phyloP scores from a whole-genome alignment of 106 monocot species.

The Dendrobium huoshanense region DNA sequence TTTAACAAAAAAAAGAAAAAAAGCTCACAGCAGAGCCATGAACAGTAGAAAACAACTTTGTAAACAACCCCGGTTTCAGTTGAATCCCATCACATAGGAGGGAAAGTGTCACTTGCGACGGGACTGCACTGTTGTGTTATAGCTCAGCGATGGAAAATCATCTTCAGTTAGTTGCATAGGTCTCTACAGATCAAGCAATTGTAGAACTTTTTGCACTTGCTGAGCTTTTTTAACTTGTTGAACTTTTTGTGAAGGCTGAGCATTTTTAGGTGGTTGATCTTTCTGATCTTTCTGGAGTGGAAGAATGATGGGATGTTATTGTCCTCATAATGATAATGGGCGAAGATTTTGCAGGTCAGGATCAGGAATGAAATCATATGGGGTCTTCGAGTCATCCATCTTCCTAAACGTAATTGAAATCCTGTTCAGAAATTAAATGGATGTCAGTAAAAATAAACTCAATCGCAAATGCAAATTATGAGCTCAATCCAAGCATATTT shows the following conservation, averaged over 20 bases:
- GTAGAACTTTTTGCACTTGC: background rate
- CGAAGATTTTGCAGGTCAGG: slow-evolving; percentile 2
- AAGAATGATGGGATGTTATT: background rate
- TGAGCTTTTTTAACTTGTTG: background rate
- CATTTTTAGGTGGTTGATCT: background rate
- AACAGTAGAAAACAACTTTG: background rate
- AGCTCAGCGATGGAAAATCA: background rate
- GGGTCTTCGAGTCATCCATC: slow-evolving; percentile 51
- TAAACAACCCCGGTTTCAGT: background rate
- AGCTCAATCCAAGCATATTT: background rate
- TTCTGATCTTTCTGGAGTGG: background rate
- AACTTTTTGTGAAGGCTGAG: background rate
- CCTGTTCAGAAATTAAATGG: slow-evolving; percentile 14
- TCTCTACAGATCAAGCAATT: background rate
- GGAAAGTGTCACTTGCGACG: background rate
- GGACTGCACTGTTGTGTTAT: background rate
- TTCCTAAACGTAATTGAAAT: slow-evolving; percentile 69
- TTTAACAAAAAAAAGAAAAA: too few relatives aligned
- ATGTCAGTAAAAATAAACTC: background rate
- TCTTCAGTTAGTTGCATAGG: background rate
- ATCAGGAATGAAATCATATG: slow-evolving; percentile 16
- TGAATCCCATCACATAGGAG: background rate
- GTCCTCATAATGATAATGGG: background rate
- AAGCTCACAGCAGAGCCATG: background rate
- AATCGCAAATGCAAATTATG: background rate